Percentiles rank a stretch among this genome's conserved stretches.
Evolutionary conservation across 371 early-diverging fungal species (phyloP).

Genomic region (Sporodiniella umbellata): DNA sequence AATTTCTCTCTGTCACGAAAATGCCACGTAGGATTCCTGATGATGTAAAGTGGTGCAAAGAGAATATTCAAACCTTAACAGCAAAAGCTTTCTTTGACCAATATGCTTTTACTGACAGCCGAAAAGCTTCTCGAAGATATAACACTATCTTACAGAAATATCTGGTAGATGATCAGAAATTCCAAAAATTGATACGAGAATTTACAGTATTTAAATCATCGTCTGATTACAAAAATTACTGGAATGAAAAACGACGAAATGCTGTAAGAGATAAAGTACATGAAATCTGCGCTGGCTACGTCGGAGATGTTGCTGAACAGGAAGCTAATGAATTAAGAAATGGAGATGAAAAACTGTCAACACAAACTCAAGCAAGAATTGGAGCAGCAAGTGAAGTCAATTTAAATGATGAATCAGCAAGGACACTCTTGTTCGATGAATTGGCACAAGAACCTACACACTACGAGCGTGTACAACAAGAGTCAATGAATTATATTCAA

Average conservation of each 20-base stretch:
- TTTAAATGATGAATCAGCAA: slow-evolving; percentile 10
- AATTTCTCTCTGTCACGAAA: not conserved
- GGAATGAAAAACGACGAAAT: slow-evolving; percentile 13
- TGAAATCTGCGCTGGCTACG: slow-evolving; percentile 15
- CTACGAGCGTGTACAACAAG: slow-evolving; percentile 12
- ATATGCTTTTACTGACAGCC: slow-evolving; percentile 12
- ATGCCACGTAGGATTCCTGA: slow-evolving; percentile 1
- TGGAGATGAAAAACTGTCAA: slow-evolving; percentile 16
- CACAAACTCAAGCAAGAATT: slow-evolving; percentile 14
- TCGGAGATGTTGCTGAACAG: slow-evolving; percentile 17
- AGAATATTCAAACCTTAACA: slow-evolving; percentile 16
- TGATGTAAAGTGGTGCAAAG: slow-evolving; percentile 3
- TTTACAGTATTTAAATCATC: slow-evolving; percentile 11
- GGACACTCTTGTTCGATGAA: slow-evolving; percentile 8
- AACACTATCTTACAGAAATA: slow-evolving; percentile 9
- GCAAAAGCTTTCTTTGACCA: slow-evolving; percentile 13
- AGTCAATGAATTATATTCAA: slow-evolving; percentile 11
- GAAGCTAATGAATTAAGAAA: slow-evolving; percentile 17
- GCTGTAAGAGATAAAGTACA: slow-evolving; percentile 13
- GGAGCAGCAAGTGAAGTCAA: slow-evolving; percentile 17
- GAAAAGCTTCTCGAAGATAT: slow-evolving; percentile 14
- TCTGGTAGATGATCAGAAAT: slow-evolving; percentile 6
- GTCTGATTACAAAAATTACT: slow-evolving; percentile 11
- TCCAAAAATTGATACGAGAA: slow-evolving; percentile 8
- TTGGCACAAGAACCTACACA: slow-evolving; percentile 13